Base-by-base conservation (phyloP, 306 rosid genomes). In the Clitoria ternatea region DNA sequence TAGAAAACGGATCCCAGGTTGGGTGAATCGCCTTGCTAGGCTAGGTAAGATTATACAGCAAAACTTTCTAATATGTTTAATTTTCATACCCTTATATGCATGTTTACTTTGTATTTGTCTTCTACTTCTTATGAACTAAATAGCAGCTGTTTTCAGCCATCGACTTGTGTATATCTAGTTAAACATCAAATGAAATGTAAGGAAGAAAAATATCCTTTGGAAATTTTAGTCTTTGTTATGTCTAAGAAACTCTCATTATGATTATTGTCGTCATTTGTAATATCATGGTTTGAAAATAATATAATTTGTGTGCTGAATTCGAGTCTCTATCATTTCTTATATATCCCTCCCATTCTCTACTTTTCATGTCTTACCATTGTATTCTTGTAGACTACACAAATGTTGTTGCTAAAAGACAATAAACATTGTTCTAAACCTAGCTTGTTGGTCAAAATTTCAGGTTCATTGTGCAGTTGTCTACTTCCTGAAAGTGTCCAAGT, bases 1-100 rank as follows among this genome's bases (percentile, higher is more conserved):
- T 7, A 82, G 87, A 64, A 93, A 79, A 81, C 76, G 66, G 42
- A 73, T 88, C 63, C 98, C 98, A 18, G 86, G 93, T n/a, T 93
- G 98, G 98, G 97, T 93, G 42, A 93, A 93, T 78, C 93, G 97
- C 22, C 98, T 93, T 72, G 98, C 98, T 22, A 90, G 82, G 13
- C 78, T 93, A 81, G 98, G 98, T 90, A 85, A 18, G 61, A 22
- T 24, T 61, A 18, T 12, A 36, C 5, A 20, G 30, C 14, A 39
- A 61, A 15, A 40, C 72, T 36, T 12, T 22, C 26, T 1, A 40
- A 32, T 52, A 23, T 12, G 7, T 30, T 59, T 35, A n/a, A 35
- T 50, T 50, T 70, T 23, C 27, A 74, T 54, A n/a, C 15, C 9
- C 13, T 45, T 36, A n/a, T 27, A n/a, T 5, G 12, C 13, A 6